Evolutionary conservation across 2,329 filamentous ascomycete species (phyloP).

Genomic region (Alternaria sp.): DNA sequence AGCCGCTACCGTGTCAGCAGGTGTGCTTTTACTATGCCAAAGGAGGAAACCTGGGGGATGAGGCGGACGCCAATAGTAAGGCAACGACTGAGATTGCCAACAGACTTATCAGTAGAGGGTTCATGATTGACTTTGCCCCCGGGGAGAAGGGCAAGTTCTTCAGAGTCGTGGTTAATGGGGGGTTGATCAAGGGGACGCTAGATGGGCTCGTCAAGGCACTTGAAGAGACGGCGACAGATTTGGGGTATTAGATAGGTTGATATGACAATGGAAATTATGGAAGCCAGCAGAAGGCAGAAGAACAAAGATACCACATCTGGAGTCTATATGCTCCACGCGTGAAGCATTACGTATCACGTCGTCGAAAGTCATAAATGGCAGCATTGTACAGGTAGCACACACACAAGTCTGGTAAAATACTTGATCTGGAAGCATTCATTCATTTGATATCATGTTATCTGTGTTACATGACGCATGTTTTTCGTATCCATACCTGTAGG

Average conservation of each 20-base stretch:
- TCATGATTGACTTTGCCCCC: slow-evolving; percentile 74
- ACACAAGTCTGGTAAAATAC: background rate
- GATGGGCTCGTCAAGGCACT: slow-evolving; percentile 60
- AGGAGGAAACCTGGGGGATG: slow-evolving; percentile 58
- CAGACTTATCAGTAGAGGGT: slow-evolving; percentile 65
- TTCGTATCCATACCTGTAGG: slow-evolving; percentile 15
- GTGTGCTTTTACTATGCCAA: slow-evolving; percentile 91
- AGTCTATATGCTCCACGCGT: background rate
- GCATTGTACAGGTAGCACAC: background rate
- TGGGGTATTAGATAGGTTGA: slow-evolving; percentile 30
- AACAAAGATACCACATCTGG: background rate
- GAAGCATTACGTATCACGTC: background rate
- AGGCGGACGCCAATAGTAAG: slow-evolving; percentile 60
- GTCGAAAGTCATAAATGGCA: background rate
- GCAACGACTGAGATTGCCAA: slow-evolving; percentile 64
- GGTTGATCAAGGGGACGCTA: slow-evolving; percentile 60
- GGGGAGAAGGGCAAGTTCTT: slow-evolving; percentile 72
- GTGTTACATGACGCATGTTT: slow-evolving; percentile 37
- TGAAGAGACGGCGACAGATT: slow-evolving; percentile 54
- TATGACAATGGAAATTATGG: background rate
- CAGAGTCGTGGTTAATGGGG: slow-evolving; percentile 72
- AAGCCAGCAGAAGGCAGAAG: background rate
- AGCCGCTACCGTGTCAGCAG: slow-evolving; percentile 82
- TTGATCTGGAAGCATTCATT: slow-evolving; percentile 11
- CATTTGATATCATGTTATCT: slow-evolving; percentile 37